phyloP scores from a whole-genome alignment of 2,329 filamentous ascomycete species.

The Trichophyton verrucosum region DNA sequence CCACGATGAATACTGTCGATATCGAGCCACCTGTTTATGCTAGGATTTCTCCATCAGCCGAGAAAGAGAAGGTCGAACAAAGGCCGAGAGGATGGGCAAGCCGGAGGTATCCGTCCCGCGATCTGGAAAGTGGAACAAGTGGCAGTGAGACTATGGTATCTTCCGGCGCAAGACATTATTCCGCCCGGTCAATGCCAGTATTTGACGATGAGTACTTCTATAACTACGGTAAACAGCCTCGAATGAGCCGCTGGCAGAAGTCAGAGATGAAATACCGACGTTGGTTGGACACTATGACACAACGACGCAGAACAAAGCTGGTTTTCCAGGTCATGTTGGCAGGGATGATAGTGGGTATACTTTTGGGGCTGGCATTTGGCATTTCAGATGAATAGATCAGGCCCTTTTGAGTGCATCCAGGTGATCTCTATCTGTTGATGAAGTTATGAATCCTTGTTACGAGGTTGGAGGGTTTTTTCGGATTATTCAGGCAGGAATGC shows the following conservation, averaged over 20 bases:
- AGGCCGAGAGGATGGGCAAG: background rate
- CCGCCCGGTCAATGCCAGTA: background rate
- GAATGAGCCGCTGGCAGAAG: background rate
- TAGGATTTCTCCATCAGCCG: background rate
- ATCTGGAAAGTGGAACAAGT: conserved; percentile 3
- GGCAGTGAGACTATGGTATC: background rate
- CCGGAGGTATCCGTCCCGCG: background rate
- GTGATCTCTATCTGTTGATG: background rate
- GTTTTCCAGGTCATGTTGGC: conserved; percentile 4
- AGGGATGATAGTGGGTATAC: conserved; percentile 4
- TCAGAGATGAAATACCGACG: background rate
- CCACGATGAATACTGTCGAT: background rate
- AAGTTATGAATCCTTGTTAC: background rate
- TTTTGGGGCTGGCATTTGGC: conserved; percentile 4
- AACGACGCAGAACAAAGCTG: conserved; percentile 2
- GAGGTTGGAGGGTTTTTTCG: background rate
- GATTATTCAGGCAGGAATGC: background rate
- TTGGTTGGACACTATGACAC: background rate
- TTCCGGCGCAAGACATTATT: background rate
- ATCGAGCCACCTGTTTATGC: background rate
- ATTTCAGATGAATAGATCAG: background rate
- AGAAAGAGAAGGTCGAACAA: background rate
- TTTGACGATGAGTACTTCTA: background rate
- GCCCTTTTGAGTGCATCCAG: background rate
- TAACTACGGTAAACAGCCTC: background rate